Evolutionary conservation across 1,139 yeast genomes (phyloP).

Genomic region (Sugiyamaella xylanicola): DNA sequence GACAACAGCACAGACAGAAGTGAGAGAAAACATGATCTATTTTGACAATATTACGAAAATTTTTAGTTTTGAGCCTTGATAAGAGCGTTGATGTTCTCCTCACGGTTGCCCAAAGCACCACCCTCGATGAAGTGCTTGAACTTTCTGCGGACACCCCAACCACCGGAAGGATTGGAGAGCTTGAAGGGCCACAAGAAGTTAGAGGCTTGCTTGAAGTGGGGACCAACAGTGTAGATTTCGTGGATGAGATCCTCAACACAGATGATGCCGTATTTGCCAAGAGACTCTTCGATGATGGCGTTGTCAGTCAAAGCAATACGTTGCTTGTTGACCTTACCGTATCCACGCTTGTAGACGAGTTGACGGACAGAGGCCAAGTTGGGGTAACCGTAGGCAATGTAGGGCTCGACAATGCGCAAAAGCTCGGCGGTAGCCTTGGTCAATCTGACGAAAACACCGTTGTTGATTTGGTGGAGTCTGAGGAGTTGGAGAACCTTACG

Average conservation of each 20-base stretch:
- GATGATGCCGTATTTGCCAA: constrained; percentile 96
- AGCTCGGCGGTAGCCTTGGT: constrained; percentile 99
- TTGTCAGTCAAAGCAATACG: constrained; percentile 90
- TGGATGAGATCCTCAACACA: constrained; percentile 98
- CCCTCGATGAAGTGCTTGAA: constrained; percentile 99
- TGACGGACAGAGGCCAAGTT: constrained; percentile 93
- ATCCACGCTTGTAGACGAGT: constrained; percentile 99
- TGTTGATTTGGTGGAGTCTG: constrained; percentile 97
- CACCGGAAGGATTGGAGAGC: constrained; percentile 99
- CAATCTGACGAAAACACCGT: constrained; percentile 97
- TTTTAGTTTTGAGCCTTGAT: constrained; percentile 64
- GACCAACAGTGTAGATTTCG: constrained; percentile 99
- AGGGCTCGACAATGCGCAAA: constrained; percentile 97
- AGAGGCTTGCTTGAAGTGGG: constrained; percentile 99
- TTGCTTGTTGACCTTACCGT: constrained; percentile 99
- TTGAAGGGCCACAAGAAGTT: constrained; percentile 99
- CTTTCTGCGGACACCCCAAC: constrained; percentile 99
- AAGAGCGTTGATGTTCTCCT: constrained; percentile 96
- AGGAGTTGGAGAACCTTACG: constrained; percentile 98
- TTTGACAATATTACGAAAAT: neutral
- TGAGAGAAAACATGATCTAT: neutral
- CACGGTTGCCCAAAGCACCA: constrained; percentile 99
- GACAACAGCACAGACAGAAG: neutral
- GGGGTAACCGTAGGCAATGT: constrained; percentile 99
- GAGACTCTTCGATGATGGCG: constrained; percentile 87